Evolutionary conservation across 2,329 filamentous ascomycete genomes (phyloP), one percentile per base, ranked within the genome.

Genomic region (Colletotrichum neosansevieriae): DNA sequence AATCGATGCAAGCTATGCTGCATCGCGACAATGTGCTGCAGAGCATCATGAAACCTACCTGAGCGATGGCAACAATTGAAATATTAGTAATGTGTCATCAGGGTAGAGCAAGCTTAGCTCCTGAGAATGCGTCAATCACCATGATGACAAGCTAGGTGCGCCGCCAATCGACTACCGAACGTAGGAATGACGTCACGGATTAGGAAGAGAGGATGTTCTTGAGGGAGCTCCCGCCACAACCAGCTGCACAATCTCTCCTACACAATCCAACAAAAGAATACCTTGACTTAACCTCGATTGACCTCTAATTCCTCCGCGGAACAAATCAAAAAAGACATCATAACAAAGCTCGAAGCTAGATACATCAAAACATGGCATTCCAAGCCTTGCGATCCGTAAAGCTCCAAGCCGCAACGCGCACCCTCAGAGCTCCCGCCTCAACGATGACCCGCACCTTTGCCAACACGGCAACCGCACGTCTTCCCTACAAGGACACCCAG

Each of bases 401-500:
- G 54, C 45, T 59, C 34, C 32, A 47, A 19, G 40, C 57, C 17
- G 53, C 19, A 11, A 32, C 19, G 13, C 19, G 24, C 54, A 38
- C 56, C 2, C 6, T 19, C 13, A 49, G n/a, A 19, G 29, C 24
- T 21, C 38, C 66, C 56, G 67, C 73, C 9, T n/a, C 71, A 34
- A 59, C 67, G 6, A 24, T 71, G 40, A 57, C 65, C 29, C 77
- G 78, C 3, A 71, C 73, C 17, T 77, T 82, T 50, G 80, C 82
- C 73, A 72, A 74, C 36, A 76, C 79, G 0, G 17, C 76, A 2
- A 49, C 67, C 21, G 38, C 72, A 12, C 71, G 71, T 9, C 47
- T 70, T 4, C 76, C 84, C 4, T 85, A 85, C 76, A 88, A 88
- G 71, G 81, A 86, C 73, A 78, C 81, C 58, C 83, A 86, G 71